phyloP scores from a whole-genome alignment of 2,329 filamentous ascomycete genomes.

The Sclerotinia trifoliorum region DNA sequence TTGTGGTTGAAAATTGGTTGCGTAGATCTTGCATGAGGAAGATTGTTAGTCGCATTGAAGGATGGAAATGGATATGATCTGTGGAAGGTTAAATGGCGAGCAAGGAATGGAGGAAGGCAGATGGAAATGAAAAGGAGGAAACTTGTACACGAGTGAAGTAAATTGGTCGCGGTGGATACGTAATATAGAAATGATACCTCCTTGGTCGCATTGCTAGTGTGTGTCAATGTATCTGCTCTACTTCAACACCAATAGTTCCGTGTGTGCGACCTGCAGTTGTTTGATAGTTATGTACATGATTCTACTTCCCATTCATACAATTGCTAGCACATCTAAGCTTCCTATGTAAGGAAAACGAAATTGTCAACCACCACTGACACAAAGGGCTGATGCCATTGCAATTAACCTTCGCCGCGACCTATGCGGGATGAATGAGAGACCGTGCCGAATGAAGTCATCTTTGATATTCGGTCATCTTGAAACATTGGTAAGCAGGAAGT shows the following conservation, averaged over 20 bases:
- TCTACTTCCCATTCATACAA: not conserved
- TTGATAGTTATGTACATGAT: not conserved
- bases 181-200: constrained; percentile 22
- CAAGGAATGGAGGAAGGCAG: not conserved
- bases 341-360: not conserved
- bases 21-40: constrained; percentile 2
- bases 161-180: constrained; percentile 7
- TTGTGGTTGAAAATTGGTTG: constrained; percentile 8
- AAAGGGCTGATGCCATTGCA: not conserved
- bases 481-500: not conserved
- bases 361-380: not conserved
- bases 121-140: not conserved
- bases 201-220: not conserved
- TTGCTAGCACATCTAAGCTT: not conserved
- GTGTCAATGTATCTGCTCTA: not conserved
- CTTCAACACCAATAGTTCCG: not conserved
- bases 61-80: constrained; percentile 8
- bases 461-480: too few species aligned
- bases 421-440: not conserved
- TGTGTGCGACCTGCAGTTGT: not conserved
- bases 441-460: not conserved
- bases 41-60: constrained; percentile 5
- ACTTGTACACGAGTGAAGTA: constrained; percentile 18
- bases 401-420: not conserved
- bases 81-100: not conserved